Evolutionary conservation across 495 filamentous ascomycete species (phyloP), one percentile per base, ranked within the genome.

Genomic region (Penicillium herquei): DNA sequence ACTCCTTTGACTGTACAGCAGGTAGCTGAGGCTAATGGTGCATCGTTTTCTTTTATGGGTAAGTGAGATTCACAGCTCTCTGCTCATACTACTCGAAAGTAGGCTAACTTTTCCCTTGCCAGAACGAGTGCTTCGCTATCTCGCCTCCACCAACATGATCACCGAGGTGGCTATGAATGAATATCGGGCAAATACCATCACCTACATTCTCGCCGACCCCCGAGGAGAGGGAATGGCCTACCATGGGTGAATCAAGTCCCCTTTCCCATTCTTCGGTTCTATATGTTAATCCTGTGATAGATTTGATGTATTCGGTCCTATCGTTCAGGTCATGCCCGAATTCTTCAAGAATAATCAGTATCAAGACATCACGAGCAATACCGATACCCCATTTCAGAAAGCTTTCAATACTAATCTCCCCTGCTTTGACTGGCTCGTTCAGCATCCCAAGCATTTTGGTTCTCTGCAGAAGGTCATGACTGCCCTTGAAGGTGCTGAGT

Each of bases 101-200:
- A 40, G 21, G 17, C 2, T 13, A 14, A 42, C 34, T 2, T 10
- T 10, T 37, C 7, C 34, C 10, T 32, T 31, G 2, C 14, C 43
- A 78, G 75, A 70, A 37, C 72, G 79, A 34, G 33, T 82, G 49
- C 55, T 79, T 16, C 72, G 78, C 9, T 77, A 75, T 59, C 56
- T 79, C n/a, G 71, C 71, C 3, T 70, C 77, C 7, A 64, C 63
- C 39, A 51, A 58, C 21, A 55, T 68, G 12, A 63, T 81, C 43
- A 55, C 60, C n/a, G 74, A 81, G 57, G 58, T 58, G 0, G 65
- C 54, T 7, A 18, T 55, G 8, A 68, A 78, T 40, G 21, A 56
- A 11, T 82, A 70, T 42, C 46, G 48, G 0, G 69, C 72, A 4
- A 76, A 59, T 39, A 63, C 54, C 0, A 39, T 70, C 3, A 78